Evolutionary conservation across 1,139 yeast genomes (phyloP), one percentile per base, ranked within the genome.

Genomic region (Suhomyces choctaworum): DNA sequence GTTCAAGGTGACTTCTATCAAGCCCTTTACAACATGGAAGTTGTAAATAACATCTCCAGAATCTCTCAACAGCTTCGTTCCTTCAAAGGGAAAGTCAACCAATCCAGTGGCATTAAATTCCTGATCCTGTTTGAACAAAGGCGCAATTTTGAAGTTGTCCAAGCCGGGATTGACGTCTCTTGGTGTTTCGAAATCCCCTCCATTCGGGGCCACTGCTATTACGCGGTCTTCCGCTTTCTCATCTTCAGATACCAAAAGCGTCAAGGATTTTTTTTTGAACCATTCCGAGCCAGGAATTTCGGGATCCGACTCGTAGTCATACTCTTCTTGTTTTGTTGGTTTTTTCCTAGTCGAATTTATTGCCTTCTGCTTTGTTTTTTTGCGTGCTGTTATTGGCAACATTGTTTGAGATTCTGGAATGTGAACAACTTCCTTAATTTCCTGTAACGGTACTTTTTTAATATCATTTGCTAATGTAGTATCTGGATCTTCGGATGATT

Each of bases 51-150:
- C 80, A 36, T 80, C 80, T 24, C 76, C 80, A 10, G 94, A 78
- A 16, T 80, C 74, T 47, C 79, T 76, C 42, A 73, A 60, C 29
- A 80, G 76, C 54, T 88, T 88, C 31, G 66, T 66, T 1, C 87
- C 86, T 10, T 78, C 80, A 3, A 70, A 58, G 0, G 92, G 88
- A 17, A 89, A 62, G 36, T 77, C 78, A 40, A 89, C 66, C 45
- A 87, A 66, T 1, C 96, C 97, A 21, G 87, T 79, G 0, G 95
- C 95, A 35, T 83, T 75, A 43, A 73, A 75, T 27, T 80, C 83
- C 32, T 74, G 70, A 47, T 83, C 80, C 38, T 76, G 74, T 47
- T 82, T 82, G 47, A 85, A 88, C 32, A 87, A 63, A 8, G 82
- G 74, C 0, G 86, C 84, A 13, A 87, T 66, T 36, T 74, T 66